Evolutionary conservation across 208 protist genomes (phyloP).

Genomic region (Trypanosoma scelopori): DNA sequence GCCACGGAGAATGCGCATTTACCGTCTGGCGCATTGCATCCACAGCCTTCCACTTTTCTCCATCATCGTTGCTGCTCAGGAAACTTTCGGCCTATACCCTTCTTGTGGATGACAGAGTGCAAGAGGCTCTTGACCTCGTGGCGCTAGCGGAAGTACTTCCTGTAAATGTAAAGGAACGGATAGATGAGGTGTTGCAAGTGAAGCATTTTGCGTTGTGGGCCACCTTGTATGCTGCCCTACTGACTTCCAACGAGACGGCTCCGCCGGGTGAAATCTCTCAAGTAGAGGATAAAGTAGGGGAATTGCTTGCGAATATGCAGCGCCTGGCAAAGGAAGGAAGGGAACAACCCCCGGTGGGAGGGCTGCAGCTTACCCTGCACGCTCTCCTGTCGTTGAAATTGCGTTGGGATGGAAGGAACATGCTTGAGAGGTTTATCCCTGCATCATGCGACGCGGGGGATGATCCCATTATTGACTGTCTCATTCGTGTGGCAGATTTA

Average conservation of each 20-base stretch:
- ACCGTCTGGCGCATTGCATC: slow-evolving; percentile 29
- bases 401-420: neutral
- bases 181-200: neutral
- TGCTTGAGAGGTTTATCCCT: neutral
- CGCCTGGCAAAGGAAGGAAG: neutral
- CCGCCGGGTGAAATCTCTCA: neutral
- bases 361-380: slow-evolving; percentile 17
- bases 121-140: slow-evolving; percentile 39
- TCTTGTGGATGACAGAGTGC: slow-evolving; percentile 39
- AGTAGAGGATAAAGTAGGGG: neutral
- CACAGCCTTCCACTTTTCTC: slow-evolving; percentile 11
- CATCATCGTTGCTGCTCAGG: slow-evolving; percentile 26
- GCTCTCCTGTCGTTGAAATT: slow-evolving; percentile 12
- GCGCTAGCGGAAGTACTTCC: neutral
- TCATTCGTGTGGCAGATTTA: slow-evolving; percentile 13
- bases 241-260: neutral
- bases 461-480: slow-evolving; percentile 1
- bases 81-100: slow-evolving; percentile 44
- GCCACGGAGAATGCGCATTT: slow-evolving; percentile 30
- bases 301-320: neutral
- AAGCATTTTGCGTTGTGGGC: slow-evolving; percentile 12
- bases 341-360: neutral
- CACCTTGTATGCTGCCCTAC: slow-evolving; percentile 3
- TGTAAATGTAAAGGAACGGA: neutral
- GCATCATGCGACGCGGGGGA: neutral